A percentile compares a stretch with the other conserved stretches of the same genome.
phyloP scores from a whole-genome alignment of 495 filamentous ascomycete genomes.

The Bathelium albidoporum region DNA sequence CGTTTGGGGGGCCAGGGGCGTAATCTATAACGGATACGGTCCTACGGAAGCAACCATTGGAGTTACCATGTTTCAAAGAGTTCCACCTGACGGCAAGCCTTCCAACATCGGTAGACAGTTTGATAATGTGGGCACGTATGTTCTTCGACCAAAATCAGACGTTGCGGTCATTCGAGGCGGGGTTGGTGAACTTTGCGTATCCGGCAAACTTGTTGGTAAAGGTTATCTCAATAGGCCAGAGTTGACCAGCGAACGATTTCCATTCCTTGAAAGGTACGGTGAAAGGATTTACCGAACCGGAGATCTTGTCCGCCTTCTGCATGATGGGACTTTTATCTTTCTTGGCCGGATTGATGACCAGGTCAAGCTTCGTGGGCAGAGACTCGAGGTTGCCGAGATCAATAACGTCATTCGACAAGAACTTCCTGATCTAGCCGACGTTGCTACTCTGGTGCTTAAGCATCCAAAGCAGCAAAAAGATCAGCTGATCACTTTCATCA shows the following conservation, averaged over 20 bases:
- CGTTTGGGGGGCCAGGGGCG: slow-evolving; percentile 50
- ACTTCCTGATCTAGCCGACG: slow-evolving; percentile 39
- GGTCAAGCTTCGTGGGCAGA: slow-evolving; percentile 68
- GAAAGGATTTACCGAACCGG: slow-evolving; percentile 65
- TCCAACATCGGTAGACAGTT: slow-evolving; percentile 82
- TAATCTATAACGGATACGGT: slow-evolving; percentile 72
- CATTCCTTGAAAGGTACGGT: slow-evolving; percentile 38
- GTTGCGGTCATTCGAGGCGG: slow-evolving; percentile 63
- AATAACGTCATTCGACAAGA: slow-evolving; percentile 50
- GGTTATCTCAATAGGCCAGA: slow-evolving; percentile 75
- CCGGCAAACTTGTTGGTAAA: slow-evolving; percentile 74
- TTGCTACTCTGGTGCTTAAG: slow-evolving; percentile 55
- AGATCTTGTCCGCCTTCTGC: slow-evolving; percentile 61
- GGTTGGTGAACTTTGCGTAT: slow-evolving; percentile 79
- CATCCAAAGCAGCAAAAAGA: slow-evolving; percentile 54
- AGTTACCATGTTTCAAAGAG: slow-evolving; percentile 64
- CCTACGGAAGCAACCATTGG: slow-evolving; percentile 90
- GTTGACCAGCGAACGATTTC: slow-evolving; percentile 54
- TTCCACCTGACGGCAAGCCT: slow-evolving; percentile 58
- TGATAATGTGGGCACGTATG: slow-evolving; percentile 69
- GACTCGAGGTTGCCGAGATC: slow-evolving; percentile 70
- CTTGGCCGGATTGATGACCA: slow-evolving; percentile 69
- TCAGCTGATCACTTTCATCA: slow-evolving; percentile 61
- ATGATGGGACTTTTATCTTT: slow-evolving; percentile 63
- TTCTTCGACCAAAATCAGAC: slow-evolving; percentile 60